A percentile compares a stretch with the other conserved stretches of the same genome.
These are phyloP conservation scores for Diplosphaera chodatii DNA, from an alignment of 139 green algal species.

Conservation along the genomic window DNA sequence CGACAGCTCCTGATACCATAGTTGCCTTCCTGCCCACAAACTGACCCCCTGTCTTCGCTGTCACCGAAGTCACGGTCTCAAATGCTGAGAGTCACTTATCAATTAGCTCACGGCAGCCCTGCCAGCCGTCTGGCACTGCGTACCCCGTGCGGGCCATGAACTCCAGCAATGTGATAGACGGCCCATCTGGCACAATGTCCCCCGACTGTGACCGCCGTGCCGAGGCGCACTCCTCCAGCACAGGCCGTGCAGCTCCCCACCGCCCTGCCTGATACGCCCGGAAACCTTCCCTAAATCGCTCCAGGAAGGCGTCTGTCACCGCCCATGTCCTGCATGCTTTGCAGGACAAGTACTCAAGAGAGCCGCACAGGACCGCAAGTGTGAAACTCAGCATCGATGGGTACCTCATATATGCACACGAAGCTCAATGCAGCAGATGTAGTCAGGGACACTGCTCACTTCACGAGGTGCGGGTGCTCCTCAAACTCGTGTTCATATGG, in stretches of 20 bases:
- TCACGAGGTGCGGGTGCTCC: constrained; percentile 70
- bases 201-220: constrained; percentile 14
- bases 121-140: constrained; percentile 64
- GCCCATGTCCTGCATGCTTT: constrained; percentile 36
- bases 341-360: too few relatives aligned
- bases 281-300: constrained; percentile 37
- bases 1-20: too few relatives aligned
- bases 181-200: constrained; percentile 49
- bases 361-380: too few relatives aligned
- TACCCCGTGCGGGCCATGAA: constrained; percentile 64
- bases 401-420: too few relatives aligned
- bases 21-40: too few relatives aligned
- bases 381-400: too few relatives aligned
- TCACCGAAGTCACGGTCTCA: background rate
- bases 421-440: too few relatives aligned
- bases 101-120: constrained; percentile 75
- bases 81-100: constrained; percentile 66
- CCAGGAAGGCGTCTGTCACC: constrained; percentile 46
- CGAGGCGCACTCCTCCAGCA: constrained; percentile 46
- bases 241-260: constrained; percentile 46
- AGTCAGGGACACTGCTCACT: too few relatives aligned
- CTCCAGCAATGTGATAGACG: constrained; percentile 56
- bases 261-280: constrained; percentile 60
- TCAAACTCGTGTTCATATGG: constrained; percentile 59
- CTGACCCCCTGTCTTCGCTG: too few relatives aligned